phyloP scores from a whole-genome alignment of 73 alveolate genomes.

The Uronychia binucleata region DNA sequence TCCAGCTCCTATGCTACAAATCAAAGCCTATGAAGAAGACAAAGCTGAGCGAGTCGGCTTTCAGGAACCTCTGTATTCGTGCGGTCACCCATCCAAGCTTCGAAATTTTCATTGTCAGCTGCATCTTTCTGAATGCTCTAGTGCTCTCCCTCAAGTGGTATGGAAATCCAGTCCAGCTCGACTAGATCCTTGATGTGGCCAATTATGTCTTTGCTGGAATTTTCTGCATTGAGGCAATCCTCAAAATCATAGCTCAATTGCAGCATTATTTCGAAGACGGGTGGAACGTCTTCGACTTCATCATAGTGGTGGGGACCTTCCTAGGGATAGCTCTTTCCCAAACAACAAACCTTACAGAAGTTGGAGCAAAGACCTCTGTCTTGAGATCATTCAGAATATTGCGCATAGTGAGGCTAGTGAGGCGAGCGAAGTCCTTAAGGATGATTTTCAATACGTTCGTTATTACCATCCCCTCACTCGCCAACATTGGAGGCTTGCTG shows the following conservation, averaged over 20 bases:
- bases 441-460: conserved; percentile 38
- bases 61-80: background rate
- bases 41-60: background rate
- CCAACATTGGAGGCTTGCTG: conserved; percentile 48
- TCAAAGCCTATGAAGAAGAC: conserved; percentile 3
- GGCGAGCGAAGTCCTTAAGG: conserved; percentile 24
- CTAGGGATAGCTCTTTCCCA: conserved; percentile 34
- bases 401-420: conserved; percentile 32
- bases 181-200: background rate
- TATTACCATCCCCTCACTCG: conserved; percentile 46
- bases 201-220: conserved; percentile 17
- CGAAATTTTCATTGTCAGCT: conserved; percentile 5
- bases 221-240: conserved; percentile 7
- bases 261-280: conserved; percentile 39
- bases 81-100: background rate
- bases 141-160: conserved; percentile 32
- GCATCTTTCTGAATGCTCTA: conserved; percentile 22
- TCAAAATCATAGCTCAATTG: conserved; percentile 12
- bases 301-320: conserved; percentile 50
- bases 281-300: conserved; percentile 62
- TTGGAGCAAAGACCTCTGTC: conserved; percentile 31
- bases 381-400: conserved; percentile 43
- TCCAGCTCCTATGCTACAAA: background rate
- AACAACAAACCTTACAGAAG: background rate
- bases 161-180: conserved; percentile 11